Evolutionary conservation across 305 asterid species (phyloP).

Genomic region (Coffea humblotiana): DNA sequence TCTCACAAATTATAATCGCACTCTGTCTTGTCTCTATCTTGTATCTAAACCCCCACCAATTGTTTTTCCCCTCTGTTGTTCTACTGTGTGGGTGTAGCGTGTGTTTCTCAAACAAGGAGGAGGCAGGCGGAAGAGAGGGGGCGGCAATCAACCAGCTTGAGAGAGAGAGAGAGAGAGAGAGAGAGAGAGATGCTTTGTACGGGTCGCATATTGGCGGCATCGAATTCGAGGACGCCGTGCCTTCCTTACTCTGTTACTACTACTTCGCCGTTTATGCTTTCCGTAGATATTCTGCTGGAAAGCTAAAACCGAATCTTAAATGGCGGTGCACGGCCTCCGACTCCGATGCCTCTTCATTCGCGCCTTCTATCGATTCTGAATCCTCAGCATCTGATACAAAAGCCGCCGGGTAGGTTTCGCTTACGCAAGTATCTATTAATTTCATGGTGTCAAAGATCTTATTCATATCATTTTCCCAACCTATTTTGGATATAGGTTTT

Average conservation of each 20-base stretch:
- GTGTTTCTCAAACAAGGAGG: background rate
- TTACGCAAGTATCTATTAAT: background rate
- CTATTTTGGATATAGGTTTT: conserved; percentile 50
- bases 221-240: conserved; percentile 16
- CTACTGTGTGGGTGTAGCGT: background rate
- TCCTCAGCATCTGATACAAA: conserved; percentile 43
- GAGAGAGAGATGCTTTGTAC: conserved; percentile 23
- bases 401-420: conserved; percentile 40
- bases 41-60: background rate
- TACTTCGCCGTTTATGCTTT: background rate
- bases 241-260: background rate
- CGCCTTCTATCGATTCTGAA: conserved; percentile 44
- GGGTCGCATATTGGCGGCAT: conserved; percentile 28
- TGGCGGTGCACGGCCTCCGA: conserved; percentile 61
- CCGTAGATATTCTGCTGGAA: conserved; percentile 24
- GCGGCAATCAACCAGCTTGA: too few relatives aligned
- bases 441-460: background rate
- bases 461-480: conserved; percentile 6
- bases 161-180: conserved; percentile 6
- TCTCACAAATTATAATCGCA: background rate
- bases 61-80: background rate
- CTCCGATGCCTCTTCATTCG: conserved; percentile 49
- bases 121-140: too few relatives aligned
- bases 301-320: conserved; percentile 32
- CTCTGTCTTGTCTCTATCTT: conserved; percentile 1